These are phyloP conservation scores for Hygrophoropsis aurantiaca DNA, from an alignment of 768 basidiomycete species.

Conservation along the genomic window DNA sequence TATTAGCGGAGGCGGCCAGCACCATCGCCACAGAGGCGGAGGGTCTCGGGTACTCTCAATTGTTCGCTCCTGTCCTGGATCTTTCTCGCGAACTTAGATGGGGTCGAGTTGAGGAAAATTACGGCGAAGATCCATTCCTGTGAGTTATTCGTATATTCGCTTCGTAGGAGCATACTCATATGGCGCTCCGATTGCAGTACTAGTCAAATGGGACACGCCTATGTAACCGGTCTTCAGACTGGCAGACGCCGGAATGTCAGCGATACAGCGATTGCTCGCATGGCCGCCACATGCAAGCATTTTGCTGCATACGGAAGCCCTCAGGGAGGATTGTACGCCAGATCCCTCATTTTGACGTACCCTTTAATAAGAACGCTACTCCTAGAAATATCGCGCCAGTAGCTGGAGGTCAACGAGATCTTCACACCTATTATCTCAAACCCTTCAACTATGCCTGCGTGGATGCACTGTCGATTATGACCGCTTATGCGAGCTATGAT, in stretches of 20 bases:
- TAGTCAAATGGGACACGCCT: constrained; percentile 62
- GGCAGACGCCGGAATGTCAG: constrained; percentile 57
- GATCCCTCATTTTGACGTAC: background rate
- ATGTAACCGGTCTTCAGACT: constrained; percentile 59
- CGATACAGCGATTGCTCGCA: constrained; percentile 52
- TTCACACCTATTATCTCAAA: constrained; percentile 57
- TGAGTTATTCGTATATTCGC: constrained; percentile 14
- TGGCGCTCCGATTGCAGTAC: constrained; percentile 31
- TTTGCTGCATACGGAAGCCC: constrained; percentile 71
- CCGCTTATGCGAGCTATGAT: constrained; percentile 68
- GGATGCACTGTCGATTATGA: constrained; percentile 65
- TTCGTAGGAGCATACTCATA: background rate
- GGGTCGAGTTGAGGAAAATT: constrained; percentile 71
- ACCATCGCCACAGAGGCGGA: constrained; percentile 61
- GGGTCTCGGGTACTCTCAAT: constrained; percentile 58
- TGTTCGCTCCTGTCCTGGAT: constrained; percentile 71
- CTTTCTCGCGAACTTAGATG: constrained; percentile 65
- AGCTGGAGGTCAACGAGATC: constrained; percentile 64
- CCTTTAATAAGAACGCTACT: background rate
- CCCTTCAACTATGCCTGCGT: constrained; percentile 66
- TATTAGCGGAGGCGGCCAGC: constrained; percentile 50
- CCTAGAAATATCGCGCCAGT: constrained; percentile 64
- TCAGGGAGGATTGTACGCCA: constrained; percentile 64
- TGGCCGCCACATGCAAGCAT: constrained; percentile 74
- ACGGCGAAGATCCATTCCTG: constrained; percentile 66